Evolutionary conservation across 352 stramenopile genomes (phyloP), one percentile per base, ranked within the genome.

Genomic region (Phytophthora pseudosyringae): DNA sequence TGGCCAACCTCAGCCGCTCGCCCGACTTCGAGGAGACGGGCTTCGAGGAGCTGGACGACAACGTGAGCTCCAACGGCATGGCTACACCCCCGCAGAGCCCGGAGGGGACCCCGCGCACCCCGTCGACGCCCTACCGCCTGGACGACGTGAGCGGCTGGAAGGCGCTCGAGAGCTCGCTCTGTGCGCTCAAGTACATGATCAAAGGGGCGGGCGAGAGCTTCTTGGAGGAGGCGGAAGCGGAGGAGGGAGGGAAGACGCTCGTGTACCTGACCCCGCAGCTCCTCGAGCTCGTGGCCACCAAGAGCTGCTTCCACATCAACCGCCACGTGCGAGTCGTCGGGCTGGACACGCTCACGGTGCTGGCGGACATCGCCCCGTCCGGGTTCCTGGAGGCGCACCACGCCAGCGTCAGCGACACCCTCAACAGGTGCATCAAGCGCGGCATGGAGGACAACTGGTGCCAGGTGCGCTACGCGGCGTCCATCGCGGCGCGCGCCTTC

Each of bases 71-170:
- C 6, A 92, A 92, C 57, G 83, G 83, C 43, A 92, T 92, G 81
- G 67, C 85, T 56, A 90, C 83, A 26, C 83, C 83, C 8, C 82
- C 76, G 28, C 78, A 79, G 16, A 87, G 80, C 45, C 81, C 80
- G 13, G 80, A 85, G 31, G 60, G 71, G 13, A 94, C 84, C 25
- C 81, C 76, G 10, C 88, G 78, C 50, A 94, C 79, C 38, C 87
- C 81, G 8, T 94, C 72, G 55, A 94, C 76, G 45, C 93, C 80
- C 61, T 88, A 93, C 45, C 69, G 90, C 13, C 78, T 99, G 49
- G 96, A 99, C 64, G 96, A 99, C 67, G 98, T 98, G 4, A 98
- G 93, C 47, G 96, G 97, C 29, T 99, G 96, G 95, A 98, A 98
- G 68, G 90, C 93, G 2, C 80, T 99, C 5, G 96, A 99, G 73